These are phyloP conservation scores for Ustilago crameri DNA, from an alignment of 1,284 basidiomycete species.

Conservation along the genomic window DNA sequence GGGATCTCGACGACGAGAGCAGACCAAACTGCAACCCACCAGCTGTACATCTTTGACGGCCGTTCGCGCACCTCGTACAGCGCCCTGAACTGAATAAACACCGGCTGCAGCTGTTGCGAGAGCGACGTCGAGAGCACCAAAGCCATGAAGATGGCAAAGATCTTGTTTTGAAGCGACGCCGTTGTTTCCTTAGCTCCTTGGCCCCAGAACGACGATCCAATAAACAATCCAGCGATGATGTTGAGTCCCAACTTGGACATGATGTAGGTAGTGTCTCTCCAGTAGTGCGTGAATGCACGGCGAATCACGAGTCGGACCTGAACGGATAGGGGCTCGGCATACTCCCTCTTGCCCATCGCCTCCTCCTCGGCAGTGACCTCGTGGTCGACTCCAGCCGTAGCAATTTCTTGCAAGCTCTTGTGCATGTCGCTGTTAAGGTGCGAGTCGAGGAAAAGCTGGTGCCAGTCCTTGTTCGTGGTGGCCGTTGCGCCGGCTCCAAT, in stretches of 20 bases:
- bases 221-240: constrained; percentile 73
- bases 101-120: constrained; percentile 67
- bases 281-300: constrained; percentile 63
- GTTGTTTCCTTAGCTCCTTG: constrained; percentile 45
- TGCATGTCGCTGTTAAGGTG: constrained; percentile 39
- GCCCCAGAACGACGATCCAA: constrained; percentile 70
- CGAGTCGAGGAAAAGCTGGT: constrained; percentile 53
- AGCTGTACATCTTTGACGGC: constrained; percentile 82
- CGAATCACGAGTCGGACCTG: constrained; percentile 59
- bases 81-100: constrained; percentile 71
- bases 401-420: constrained; percentile 23
- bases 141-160: constrained; percentile 74
- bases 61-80: constrained; percentile 81
- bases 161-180: constrained; percentile 76
- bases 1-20: constrained; percentile 69
- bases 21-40: constrained; percentile 75
- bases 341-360: constrained; percentile 59
- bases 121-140: constrained; percentile 60
- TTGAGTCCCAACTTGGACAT: constrained; percentile 71
- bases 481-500: constrained; percentile 63
- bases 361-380: constrained; percentile 32
- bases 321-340: constrained; percentile 50
- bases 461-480: constrained; percentile 60
- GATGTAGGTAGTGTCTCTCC: constrained; percentile 62
- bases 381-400: constrained; percentile 9